Evolutionary conservation across 768 basidiomycete genomes (phyloP), one percentile per base, ranked within the genome.

Genomic region (Panus rudis): DNA sequence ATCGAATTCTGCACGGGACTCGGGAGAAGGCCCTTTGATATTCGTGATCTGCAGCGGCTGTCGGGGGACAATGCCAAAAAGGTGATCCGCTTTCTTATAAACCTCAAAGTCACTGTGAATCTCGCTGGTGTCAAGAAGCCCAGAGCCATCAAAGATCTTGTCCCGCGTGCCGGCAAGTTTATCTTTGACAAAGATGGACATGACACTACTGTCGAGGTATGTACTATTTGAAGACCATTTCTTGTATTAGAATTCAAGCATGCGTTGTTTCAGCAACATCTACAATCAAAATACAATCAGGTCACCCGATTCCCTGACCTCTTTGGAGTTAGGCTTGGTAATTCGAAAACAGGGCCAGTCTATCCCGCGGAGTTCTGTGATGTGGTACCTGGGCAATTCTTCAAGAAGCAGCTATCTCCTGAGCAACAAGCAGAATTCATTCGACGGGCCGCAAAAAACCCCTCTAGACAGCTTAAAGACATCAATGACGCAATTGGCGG

Each of bases 181-280:
- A 32, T 47, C 1, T 80, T 80, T 39, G 61, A 70, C 51, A 66
- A 67, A 28, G 62, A 55, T 27, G 52, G 60, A 31, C 42, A 53
- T 46, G 48, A 48, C 1, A 66, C 52, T 0, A 72, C 70, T 0
- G 64, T 78, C 3, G 56, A 58, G 43, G 77, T 75, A 55, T 11
- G 39, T 19, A 22, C n/a, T 6, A 30, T 21, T 21, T n/a, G 13
- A 38, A 39, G 6, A 25, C 31, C 35, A 19, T 26, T n/a, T 26
- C 8, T 12, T n/a, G n/a, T n/a, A 30, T 5, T 14, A 7, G 23
- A 12, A 12, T 17, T 26, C 22, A 19, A 17, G 26, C n/a, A n/a
- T n/a, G n/a, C n/a, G 11, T 4, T 25, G 30, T 14, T 28, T n/a
- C 33, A 51, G 49, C 39, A 37, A 8, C 39, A 51, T 27, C 44